Conservation (phyloP, 192 early-diverging fungal genomes). For the Rhizoclosmatium globosum region DNA sequence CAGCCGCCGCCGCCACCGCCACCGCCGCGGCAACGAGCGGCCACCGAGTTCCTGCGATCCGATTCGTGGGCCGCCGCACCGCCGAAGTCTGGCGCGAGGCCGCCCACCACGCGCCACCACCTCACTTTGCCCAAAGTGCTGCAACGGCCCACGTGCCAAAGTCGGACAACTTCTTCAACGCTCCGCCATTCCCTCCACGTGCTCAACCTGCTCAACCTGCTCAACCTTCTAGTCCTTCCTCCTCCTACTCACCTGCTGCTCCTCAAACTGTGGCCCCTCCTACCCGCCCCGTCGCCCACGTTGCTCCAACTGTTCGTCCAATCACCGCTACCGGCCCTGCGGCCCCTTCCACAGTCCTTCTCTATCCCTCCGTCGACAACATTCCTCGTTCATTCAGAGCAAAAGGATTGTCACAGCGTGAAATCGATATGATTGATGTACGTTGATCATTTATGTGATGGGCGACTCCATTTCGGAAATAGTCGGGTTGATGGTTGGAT, state of each 20-base stretch:
- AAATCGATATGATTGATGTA: conserved; percentile 32
- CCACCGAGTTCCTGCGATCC: conserved; percentile 19
- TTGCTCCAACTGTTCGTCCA: neutral
- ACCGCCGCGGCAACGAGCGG: neutral
- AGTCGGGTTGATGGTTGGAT: too few relatives aligned
- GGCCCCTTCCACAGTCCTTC: conserved; percentile 12
- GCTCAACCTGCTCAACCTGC: neutral
- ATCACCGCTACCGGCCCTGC: neutral
- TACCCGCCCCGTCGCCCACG: neutral
- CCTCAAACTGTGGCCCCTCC: neutral
- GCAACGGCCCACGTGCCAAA: neutral
- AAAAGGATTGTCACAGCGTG: conserved; percentile 12
- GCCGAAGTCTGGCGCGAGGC: neutral
- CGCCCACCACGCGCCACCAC: neutral
- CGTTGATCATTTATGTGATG: neutral
- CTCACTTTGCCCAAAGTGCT: neutral
- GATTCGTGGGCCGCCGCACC: conserved; percentile 22
- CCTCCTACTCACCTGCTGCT: neutral
- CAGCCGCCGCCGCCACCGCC: neutral
- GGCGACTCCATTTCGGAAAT: too few relatives aligned
- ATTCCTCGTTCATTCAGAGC: conserved; percentile 22
- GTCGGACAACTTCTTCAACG: neutral
- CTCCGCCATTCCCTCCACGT: neutral
- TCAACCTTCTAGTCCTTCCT: neutral
- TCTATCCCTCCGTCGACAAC: neutral